These are phyloP conservation scores for Populus alba DNA, from an alignment of 345 rosid species.

Conservation along the genomic window DNA sequence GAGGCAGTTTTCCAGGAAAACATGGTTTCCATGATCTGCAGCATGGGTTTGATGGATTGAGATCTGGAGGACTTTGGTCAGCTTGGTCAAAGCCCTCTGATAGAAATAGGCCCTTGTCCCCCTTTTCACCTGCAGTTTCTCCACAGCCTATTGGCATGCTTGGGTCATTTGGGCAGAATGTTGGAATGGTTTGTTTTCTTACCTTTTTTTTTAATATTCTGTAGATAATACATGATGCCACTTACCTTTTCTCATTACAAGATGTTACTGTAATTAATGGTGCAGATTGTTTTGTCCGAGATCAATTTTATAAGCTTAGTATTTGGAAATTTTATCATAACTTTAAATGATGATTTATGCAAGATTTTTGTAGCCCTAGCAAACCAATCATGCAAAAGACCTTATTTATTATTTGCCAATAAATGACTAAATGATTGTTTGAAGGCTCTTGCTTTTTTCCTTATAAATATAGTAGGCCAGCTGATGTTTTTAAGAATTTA, in stretches of 20 bases:
- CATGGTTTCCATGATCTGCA: constrained; percentile 68
- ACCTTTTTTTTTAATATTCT: not conserved
- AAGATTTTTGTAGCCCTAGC: too few relatives aligned
- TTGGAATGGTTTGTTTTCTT: constrained; percentile 55
- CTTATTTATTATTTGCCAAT: too few relatives aligned
- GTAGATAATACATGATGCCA: not conserved
- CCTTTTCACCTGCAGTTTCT: constrained; percentile 67
- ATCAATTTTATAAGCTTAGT: too few relatives aligned
- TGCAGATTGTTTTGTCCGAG: too few relatives aligned
- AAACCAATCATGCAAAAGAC: too few relatives aligned
- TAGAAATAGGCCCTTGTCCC: constrained; percentile 59
- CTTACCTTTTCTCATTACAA: too few relatives aligned
- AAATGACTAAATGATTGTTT: too few relatives aligned
- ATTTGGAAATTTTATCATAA: too few relatives aligned
- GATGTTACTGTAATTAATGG: not conserved
- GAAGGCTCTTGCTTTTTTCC: too few relatives aligned
- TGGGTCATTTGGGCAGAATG: constrained; percentile 65
- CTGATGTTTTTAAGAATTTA: too few relatives aligned
- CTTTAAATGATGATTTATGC: too few relatives aligned
- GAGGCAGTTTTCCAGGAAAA: constrained; percentile 54
- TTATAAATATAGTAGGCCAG: too few relatives aligned
- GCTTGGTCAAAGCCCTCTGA: constrained; percentile 73
- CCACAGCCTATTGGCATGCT: constrained; percentile 63
- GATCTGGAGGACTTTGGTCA: constrained; percentile 74
- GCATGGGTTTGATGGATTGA: constrained; percentile 68